phyloP scores from a whole-genome alignment of 164 flowering plant genomes.

The Tetrastigma voinierianum region DNA sequence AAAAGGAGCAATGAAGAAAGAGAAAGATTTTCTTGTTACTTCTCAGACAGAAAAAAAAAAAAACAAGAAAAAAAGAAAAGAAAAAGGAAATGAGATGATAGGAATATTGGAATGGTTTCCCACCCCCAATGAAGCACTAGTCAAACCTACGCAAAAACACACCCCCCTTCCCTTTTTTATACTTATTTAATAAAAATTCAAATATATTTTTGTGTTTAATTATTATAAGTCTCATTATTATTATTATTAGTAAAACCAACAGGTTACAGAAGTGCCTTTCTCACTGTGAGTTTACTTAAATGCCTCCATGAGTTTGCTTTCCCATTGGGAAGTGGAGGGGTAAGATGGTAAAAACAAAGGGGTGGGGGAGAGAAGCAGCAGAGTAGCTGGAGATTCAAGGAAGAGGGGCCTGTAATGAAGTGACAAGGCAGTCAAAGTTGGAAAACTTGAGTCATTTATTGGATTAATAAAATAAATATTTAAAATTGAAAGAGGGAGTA shows the following conservation, averaged over 20 bases:
- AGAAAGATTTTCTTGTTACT: slow-evolving; percentile 17
- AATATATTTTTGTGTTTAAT: slow-evolving; percentile 1
- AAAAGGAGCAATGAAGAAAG: slow-evolving; percentile 17
- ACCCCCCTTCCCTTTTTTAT: neutral
- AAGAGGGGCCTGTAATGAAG: slow-evolving; percentile 52
- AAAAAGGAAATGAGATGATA: neutral
- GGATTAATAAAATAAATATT: neutral
- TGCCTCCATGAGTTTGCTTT: slow-evolving; percentile 15
- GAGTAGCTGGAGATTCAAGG: slow-evolving; percentile 21
- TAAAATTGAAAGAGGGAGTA: neutral
- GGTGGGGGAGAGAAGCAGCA: no score
- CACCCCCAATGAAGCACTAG: slow-evolving; percentile 40
- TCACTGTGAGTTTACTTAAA: slow-evolving; percentile 9
- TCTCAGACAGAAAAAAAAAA: slow-evolving; percentile 12
- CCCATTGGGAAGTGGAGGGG: neutral
- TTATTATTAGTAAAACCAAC: slow-evolving; percentile 2
- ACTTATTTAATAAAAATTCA: no score
- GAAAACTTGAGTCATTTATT: slow-evolving; percentile 18
- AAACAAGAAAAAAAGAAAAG: slow-evolving; percentile 3
- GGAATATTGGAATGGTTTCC: slow-evolving; percentile 1
- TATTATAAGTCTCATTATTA: slow-evolving; percentile 2
- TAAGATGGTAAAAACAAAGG: slow-evolving; percentile 16
- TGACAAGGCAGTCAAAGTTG: slow-evolving; percentile 59
- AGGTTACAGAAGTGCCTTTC: slow-evolving; percentile 17
- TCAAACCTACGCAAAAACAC: slow-evolving; percentile 56